Evolutionary conservation across 2,329 filamentous ascomycete genomes (phyloP), one percentile per base, ranked within the genome.

Genomic region (Lasiodiplodia theobromae): DNA sequence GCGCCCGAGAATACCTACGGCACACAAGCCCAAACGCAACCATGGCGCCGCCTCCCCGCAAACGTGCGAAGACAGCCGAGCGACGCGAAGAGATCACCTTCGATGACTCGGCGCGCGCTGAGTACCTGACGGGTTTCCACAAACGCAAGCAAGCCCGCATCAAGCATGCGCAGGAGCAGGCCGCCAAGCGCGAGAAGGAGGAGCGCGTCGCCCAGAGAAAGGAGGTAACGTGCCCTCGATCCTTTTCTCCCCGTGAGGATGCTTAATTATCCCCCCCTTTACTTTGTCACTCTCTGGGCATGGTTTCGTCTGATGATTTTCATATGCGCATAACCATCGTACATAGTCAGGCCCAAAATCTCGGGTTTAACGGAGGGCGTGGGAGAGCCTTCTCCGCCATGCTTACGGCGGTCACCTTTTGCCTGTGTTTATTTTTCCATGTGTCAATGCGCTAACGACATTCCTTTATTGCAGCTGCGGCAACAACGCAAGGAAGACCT

Each of bases 91-190:
- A 97, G 78, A 91, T 99, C 79, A 88, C 84, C 65, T 99, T 98
- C 82, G 94, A 99, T 82, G 82, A 86, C 70, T 85, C 86, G 70
- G 92, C 92, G 56, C 90, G 96, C 72, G 84, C 91, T 72, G 94
- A 98, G 76, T 99, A 92, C 77, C 86, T 99, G 69, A 97, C 94
- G 0, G 96, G 96, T 2, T 99, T 99, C 82, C 94, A 95, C 84
- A 99, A 98, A 86, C 91, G 96, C 80, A 98, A 97, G 80, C 83
- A 92, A 66, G 91, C 93, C 78, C 88, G 96, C 47, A 89, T 90
- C 72, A 96, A 97, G 82, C 85, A 90, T 79, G 95, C 95, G 1
- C 92, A 96, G 76, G 93, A 96, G 73, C 86, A 91, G 73, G 92
- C 93, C 3, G 89, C 88, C 56, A 91, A 93, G 80, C 89, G 87